A percentile compares a stretch with the other conserved stretches of the same genome.
phyloP scores from a whole-genome alignment of 2,329 filamentous ascomycete genomes.

The Diaporthe destruens region DNA sequence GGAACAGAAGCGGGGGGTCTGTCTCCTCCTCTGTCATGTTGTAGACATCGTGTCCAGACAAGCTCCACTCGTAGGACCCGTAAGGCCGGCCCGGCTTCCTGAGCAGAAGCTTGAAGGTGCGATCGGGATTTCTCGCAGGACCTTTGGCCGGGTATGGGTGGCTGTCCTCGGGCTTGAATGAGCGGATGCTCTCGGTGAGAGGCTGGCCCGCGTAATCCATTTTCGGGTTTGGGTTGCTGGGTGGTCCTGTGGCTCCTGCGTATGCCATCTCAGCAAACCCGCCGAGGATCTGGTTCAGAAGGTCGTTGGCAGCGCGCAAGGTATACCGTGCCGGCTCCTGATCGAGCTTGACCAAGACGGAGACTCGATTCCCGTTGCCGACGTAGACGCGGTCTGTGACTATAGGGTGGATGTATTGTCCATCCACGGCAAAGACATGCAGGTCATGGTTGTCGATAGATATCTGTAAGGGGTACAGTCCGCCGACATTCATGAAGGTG shows the following conservation, averaged over 20 bases:
- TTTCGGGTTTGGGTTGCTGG: background rate
- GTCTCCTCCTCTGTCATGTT: constrained; percentile 21
- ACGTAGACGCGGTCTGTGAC: too few relatives aligned
- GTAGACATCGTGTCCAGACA: constrained; percentile 7
- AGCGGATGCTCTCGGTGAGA: background rate
- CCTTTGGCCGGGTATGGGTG: background rate
- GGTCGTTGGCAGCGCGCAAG: too few relatives aligned
- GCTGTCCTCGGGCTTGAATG: constrained; percentile 11
- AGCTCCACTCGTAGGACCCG: constrained; percentile 11
- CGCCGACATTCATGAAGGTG: constrained; percentile 1
- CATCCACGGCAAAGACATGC: constrained; percentile 11
- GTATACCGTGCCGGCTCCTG: too few relatives aligned
- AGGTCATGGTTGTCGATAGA: constrained; percentile 14
- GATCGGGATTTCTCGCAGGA: background rate
- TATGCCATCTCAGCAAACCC: too few relatives aligned
- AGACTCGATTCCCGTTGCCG: too few relatives aligned
- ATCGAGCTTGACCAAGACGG: too few relatives aligned
- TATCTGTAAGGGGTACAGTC: constrained; percentile 9
- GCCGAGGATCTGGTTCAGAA: too few relatives aligned
- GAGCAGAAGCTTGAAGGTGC: constrained; percentile 5
- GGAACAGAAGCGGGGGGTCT: constrained; percentile 15
- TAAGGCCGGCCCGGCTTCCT: constrained; percentile 14
- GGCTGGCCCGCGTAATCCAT: constrained; percentile 13
- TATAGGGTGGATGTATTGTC: background rate
- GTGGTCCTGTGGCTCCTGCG: too few relatives aligned